Evolutionary conservation across 176 grass and related monocot genomes (phyloP).

Genomic region (Oryza meridionalis): DNA sequence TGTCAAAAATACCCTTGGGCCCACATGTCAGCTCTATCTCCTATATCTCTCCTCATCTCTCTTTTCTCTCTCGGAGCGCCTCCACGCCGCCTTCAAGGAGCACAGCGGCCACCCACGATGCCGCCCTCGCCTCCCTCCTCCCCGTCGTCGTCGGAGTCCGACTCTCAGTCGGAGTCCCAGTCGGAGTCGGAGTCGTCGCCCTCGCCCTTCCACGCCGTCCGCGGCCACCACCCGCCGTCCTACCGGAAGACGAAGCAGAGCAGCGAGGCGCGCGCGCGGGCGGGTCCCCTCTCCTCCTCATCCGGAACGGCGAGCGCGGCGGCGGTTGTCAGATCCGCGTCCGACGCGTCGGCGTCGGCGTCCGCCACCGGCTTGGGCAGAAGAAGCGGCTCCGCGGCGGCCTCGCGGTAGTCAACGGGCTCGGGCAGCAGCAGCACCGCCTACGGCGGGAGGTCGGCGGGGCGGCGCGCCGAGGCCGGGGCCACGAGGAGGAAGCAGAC

Average conservation of each 20-base stretch:
- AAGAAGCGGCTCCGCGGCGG: slow-evolving; percentile 15
- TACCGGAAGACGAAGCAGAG: slow-evolving; percentile 28
- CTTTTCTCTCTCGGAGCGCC: too few species aligned
- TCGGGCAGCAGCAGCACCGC: not conserved
- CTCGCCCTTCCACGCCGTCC: not conserved
- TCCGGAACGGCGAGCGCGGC: not conserved
- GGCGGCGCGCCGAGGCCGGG: not conserved
- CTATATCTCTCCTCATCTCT: too few species aligned
- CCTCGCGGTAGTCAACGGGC: slow-evolving; percentile 3
- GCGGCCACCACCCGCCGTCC: not conserved
- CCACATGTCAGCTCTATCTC: too few species aligned
- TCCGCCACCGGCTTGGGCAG: not conserved
- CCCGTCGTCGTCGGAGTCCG: slow-evolving; percentile 41
- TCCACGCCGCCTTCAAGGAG: too few species aligned
- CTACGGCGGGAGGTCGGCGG: not conserved
- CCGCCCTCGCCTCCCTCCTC: slow-evolving; percentile 36
- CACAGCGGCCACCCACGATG: slow-evolving; percentile 40
- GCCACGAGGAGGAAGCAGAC: slow-evolving; percentile 46
- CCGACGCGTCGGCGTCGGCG: not conserved
- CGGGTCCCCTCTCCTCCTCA: not conserved
- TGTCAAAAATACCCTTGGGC: too few species aligned
- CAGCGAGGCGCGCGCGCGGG: not conserved
- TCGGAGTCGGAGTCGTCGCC: not conserved
- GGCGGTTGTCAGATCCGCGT: too few species aligned
- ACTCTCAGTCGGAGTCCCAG: slow-evolving; percentile 38